Percentiles rank a stretch among this genome's conserved stretches.
Conservation (phyloP, 352 stramenopile genomes). For the Phytophthora chlamydospora region DNA sequence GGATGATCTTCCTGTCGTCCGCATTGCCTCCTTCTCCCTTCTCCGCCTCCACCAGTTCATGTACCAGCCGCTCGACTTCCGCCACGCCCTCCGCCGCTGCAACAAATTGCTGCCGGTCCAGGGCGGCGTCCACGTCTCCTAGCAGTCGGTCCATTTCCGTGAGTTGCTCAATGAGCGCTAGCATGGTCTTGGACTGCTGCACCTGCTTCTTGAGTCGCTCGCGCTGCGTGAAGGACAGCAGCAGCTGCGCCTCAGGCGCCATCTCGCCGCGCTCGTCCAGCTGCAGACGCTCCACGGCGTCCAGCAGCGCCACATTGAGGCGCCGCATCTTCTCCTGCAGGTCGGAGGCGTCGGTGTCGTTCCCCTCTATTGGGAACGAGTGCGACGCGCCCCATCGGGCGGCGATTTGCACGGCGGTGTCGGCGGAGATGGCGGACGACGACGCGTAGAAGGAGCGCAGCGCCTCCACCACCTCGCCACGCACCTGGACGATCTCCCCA, state of each 20-base stretch:
- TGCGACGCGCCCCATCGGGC: constrained; percentile 48
- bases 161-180: constrained; percentile 73
- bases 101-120: constrained; percentile 55
- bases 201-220: constrained; percentile 68
- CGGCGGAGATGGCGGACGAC: constrained; percentile 55
- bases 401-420: constrained; percentile 68
- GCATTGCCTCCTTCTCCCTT: constrained; percentile 5
- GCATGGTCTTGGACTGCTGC: constrained; percentile 64
- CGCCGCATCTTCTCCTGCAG: constrained; percentile 56
- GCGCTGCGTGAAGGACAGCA: constrained; percentile 62
- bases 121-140: constrained; percentile 49
- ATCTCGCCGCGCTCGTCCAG: constrained; percentile 36
- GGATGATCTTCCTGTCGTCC: constrained; percentile 40
- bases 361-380: constrained; percentile 6
- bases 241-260: constrained; percentile 45
- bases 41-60: constrained; percentile 26
- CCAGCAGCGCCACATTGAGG: constrained; percentile 50
- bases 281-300: constrained; percentile 60
- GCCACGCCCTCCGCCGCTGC: constrained; percentile 46
- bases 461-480: constrained; percentile 56
- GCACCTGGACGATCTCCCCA: constrained; percentile 63
- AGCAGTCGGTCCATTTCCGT: constrained; percentile 63
- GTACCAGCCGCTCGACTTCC: constrained; percentile 46
- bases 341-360: constrained; percentile 39
- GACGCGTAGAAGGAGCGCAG: constrained; percentile 73